phyloP scores from a whole-genome alignment of 768 basidiomycete species.

The Lactarius quietus region DNA sequence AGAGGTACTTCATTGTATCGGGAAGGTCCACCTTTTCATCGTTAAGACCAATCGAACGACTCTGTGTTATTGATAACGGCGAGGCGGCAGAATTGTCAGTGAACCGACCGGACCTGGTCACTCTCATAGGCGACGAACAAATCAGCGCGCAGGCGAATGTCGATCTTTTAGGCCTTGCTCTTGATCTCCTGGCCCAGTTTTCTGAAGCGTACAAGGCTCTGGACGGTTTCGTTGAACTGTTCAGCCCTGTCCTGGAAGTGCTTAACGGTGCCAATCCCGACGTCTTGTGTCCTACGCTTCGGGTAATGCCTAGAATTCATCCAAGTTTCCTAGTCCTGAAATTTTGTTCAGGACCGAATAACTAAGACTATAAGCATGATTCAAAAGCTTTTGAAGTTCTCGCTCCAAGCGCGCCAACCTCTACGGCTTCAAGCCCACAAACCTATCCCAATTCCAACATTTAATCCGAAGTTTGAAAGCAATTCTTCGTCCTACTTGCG shows the following conservation, averaged over 20 bases:
- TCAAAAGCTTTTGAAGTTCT: slow-evolving; percentile 66
- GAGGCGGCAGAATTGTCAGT: slow-evolving; percentile 40
- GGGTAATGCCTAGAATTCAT: slow-evolving; percentile 41
- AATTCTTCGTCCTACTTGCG: slow-evolving; percentile 71
- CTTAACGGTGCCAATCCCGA: slow-evolving; percentile 50
- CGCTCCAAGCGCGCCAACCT: slow-evolving; percentile 68
- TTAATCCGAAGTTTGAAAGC: slow-evolving; percentile 89
- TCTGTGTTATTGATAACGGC: slow-evolving; percentile 38
- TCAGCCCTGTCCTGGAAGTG: slow-evolving; percentile 58
- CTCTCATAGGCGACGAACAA: slow-evolving; percentile 38
- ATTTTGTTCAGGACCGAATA: slow-evolving; percentile 4
- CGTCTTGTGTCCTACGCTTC: slow-evolving; percentile 47
- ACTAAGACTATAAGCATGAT: slow-evolving; percentile 21
- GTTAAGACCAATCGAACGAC: slow-evolving; percentile 58
- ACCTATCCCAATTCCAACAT: slow-evolving; percentile 91
- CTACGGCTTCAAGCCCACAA: slow-evolving; percentile 89
- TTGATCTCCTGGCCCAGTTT: slow-evolving; percentile 63
- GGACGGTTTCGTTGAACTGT: slow-evolving; percentile 84
- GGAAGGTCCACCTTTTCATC: slow-evolving; percentile 70
- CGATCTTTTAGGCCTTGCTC: slow-evolving; percentile 59
- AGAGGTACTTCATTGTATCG: slow-evolving; percentile 40
- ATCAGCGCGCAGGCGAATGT: slow-evolving; percentile 63
- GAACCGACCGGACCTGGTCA: slow-evolving; percentile 46
- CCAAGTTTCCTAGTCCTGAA: slow-evolving; percentile 3
- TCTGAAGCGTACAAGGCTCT: slow-evolving; percentile 75